These are phyloP conservation scores for Papiliotrema nemorosa DNA, from an alignment of 1,284 basidiomycete genomes.

Conservation along the genomic window DNA sequence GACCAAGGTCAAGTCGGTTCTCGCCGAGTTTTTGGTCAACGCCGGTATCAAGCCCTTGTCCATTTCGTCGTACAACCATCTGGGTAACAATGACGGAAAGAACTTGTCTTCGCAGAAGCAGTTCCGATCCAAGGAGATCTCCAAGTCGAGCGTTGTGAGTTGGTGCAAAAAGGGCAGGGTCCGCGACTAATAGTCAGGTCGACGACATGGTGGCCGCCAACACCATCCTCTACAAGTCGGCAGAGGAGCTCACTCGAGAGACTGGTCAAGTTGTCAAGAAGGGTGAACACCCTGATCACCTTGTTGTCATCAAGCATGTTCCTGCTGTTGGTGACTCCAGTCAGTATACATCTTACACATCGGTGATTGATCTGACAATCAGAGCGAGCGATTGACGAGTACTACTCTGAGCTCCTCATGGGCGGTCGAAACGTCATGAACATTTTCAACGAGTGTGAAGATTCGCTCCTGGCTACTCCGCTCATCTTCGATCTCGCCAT, in stretches of 20 bases:
- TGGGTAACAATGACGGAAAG: constrained; percentile 96
- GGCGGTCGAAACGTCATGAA: constrained; percentile 56
- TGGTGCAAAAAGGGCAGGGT: no score
- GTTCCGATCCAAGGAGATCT: constrained; percentile 98
- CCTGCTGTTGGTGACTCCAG: constrained; percentile 87
- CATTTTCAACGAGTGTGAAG: constrained; percentile 97
- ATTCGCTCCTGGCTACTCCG: constrained; percentile 92
- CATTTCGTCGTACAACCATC: constrained; percentile 97
- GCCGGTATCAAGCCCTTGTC: constrained; percentile 97
- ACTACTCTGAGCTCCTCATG: constrained; percentile 80
- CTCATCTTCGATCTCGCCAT: constrained; percentile 92
- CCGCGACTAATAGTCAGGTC: no score
- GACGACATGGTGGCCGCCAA: constrained; percentile 97
- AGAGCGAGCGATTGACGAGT: constrained; percentile 90
- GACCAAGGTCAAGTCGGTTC: constrained; percentile 90
- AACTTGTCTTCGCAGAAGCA: constrained; percentile 89
- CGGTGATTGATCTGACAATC: background rate
- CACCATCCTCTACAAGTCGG: constrained; percentile 75
- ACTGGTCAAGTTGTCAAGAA: constrained; percentile 60
- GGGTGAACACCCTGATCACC: constrained; percentile 82
- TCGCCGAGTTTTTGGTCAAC: constrained; percentile 98
- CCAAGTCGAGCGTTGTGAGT: constrained; percentile 80
- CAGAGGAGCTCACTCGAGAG: constrained; percentile 40
- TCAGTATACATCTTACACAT: constrained; percentile 10
- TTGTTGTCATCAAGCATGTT: constrained; percentile 88